Conservation (phyloP, 2,329 filamentous ascomycete species). For the Cladosporium colombiae region DNA sequence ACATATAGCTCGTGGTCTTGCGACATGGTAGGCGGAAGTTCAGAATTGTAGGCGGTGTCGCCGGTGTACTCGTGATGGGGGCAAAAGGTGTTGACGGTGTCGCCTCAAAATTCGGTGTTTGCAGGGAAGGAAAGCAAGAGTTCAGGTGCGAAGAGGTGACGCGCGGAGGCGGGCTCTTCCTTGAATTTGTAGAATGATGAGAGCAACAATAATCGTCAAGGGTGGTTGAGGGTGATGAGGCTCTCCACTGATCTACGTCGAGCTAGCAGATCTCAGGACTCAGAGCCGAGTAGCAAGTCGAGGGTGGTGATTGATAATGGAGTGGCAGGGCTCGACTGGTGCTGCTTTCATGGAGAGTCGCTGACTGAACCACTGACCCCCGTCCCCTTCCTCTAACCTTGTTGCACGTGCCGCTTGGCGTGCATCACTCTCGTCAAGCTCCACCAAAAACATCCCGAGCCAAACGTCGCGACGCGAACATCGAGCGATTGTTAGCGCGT, state of each 20-base stretch:
- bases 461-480: conserved; percentile 10
- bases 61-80: neutral
- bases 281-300: neutral
- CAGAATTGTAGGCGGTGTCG: neutral
- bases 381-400: neutral
- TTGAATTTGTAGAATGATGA: conserved; percentile 1
- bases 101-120: conserved; percentile 4
- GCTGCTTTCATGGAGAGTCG: neutral
- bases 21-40: conserved; percentile 5
- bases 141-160: neutral
- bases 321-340: neutral
- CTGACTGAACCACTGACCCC: neutral
- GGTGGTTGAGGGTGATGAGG: neutral
- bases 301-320: too few relatives aligned
- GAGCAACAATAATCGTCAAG: neutral
- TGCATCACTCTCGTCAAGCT: conserved; percentile 10
- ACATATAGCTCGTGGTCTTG: conserved; percentile 13
- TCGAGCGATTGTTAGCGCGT: conserved; percentile 1
- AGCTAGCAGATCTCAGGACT: neutral
- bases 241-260: conserved; percentile 5
- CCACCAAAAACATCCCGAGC: conserved; percentile 12
- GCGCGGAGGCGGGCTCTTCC: conserved; percentile 6
- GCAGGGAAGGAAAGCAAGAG: neutral
- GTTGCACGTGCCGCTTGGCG: conserved; percentile 12
- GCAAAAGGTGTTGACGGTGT: neutral